These are phyloP conservation scores for Macrophomina phaseolina DNA, from an alignment of 2,329 filamentous ascomycete genomes.

Conservation along the genomic window DNA sequence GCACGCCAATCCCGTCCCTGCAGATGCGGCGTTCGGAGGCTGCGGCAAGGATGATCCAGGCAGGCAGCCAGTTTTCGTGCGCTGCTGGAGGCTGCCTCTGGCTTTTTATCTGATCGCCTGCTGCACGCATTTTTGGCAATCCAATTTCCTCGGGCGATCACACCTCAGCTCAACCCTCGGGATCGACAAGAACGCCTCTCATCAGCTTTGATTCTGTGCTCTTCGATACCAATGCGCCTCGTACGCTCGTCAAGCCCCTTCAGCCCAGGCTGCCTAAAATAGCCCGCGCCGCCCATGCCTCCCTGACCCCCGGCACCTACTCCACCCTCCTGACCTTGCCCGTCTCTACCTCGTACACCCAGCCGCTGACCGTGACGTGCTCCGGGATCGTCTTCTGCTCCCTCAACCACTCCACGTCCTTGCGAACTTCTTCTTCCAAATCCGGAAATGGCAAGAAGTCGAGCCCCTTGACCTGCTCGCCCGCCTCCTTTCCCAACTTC, in stretches of 20 bases:
- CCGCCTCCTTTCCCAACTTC: conserved; percentile 62
- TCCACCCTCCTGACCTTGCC: conserved; percentile 63
- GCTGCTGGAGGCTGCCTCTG: background rate
- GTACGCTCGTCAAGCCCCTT: background rate
- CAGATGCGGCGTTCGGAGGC: conserved; percentile 21
- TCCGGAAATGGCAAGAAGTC: conserved; percentile 72
- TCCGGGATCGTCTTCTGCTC: conserved; percentile 64
- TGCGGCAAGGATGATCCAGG: conserved; percentile 19
- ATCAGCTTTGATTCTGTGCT: background rate
- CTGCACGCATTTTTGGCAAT: conserved; percentile 7
- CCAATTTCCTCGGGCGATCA: conserved; percentile 15
- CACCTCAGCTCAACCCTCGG: conserved; percentile 13
- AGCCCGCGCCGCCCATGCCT: background rate
- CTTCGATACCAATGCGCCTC: background rate
- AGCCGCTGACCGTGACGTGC: conserved; percentile 68
- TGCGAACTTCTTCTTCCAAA: conserved; percentile 66
- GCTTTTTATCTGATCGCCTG: conserved; percentile 7
- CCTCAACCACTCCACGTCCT: conserved; percentile 69
- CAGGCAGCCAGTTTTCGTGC: background rate
- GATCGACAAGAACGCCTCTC: conserved; percentile 16
- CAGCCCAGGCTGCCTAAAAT: background rate
- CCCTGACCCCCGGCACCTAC: conserved; percentile 25
- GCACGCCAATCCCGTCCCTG: conserved; percentile 23
- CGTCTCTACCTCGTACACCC: conserved; percentile 79
- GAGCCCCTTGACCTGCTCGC: conserved; percentile 52